A percentile compares a stretch with the other conserved stretches of the same genome.
Evolutionary conservation across 805 yeast species (phyloP).

Genomic region (Schizosaccharomyces octosporus): DNA sequence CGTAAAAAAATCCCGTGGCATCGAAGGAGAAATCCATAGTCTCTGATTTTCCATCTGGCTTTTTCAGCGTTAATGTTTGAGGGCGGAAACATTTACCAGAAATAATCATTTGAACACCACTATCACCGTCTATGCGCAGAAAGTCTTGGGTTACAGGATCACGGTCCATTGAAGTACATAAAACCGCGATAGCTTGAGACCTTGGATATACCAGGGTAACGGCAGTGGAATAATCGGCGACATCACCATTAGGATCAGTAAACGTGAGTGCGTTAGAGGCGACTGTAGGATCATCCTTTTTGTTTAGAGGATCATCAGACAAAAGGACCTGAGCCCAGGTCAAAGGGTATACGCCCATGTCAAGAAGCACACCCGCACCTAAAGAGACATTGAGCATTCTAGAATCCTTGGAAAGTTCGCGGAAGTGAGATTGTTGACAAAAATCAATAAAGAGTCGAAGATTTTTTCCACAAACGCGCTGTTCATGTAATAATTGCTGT

Average conservation of each 20-base stretch:
- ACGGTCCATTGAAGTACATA: neutral
- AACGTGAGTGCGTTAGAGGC: neutral
- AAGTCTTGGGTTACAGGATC: conserved; percentile 2
- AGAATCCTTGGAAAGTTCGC: conserved; percentile 13
- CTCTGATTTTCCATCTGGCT: conserved; percentile 1
- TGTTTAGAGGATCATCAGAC: conserved; percentile 5
- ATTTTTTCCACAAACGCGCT: conserved; percentile 22
- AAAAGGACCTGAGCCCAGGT: conserved; percentile 15
- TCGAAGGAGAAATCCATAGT: neutral
- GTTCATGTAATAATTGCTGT: conserved; percentile 17
- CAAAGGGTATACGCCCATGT: conserved; percentile 28
- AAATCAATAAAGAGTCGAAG: conserved; percentile 22
- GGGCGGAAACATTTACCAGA: conserved; percentile 9
- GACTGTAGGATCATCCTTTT: neutral
- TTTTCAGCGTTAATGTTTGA: conserved; percentile 7
- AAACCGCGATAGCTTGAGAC: neutral
- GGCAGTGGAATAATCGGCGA: neutral
- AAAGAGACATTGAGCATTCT: conserved; percentile 22
- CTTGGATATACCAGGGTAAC: neutral
- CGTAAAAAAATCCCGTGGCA: conserved; percentile 27
- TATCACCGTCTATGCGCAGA: conserved; percentile 7
- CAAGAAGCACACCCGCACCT: conserved; percentile 35
- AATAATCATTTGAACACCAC: conserved; percentile 6
- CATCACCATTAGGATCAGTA: neutral
- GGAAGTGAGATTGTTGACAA: conserved; percentile 17